Conservation (phyloP, 768 basidiomycete species). For the Clavaria fumosa region DNA sequence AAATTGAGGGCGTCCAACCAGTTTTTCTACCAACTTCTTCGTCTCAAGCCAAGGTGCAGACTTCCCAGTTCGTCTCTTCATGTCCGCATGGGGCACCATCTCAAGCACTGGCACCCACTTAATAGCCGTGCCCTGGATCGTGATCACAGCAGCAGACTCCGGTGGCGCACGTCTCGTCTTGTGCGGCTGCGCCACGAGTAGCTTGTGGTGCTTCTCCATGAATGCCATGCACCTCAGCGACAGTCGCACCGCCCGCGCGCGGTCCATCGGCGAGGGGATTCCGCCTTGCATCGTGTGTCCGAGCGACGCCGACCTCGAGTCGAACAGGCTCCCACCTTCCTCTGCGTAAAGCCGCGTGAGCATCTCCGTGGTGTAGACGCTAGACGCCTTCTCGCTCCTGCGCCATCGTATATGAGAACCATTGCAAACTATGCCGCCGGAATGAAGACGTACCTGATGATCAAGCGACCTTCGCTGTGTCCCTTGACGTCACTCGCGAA, state of each 20-base stretch:
- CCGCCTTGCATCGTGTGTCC: constrained; percentile 97
- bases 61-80: constrained; percentile 76
- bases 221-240: constrained; percentile 90
- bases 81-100: constrained; percentile 78
- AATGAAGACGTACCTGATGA: constrained; percentile 53
- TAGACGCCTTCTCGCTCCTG: constrained; percentile 78
- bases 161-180: constrained; percentile 39
- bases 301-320: constrained; percentile 87
- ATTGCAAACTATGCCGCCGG: neutral
- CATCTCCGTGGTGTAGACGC: constrained; percentile 81
- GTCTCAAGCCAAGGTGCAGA: constrained; percentile 62
- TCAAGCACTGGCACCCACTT: constrained; percentile 74
- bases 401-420: neutral
- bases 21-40: constrained; percentile 54
- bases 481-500: constrained; percentile 81
- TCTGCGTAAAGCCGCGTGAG: constrained; percentile 91
- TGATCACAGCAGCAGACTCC: constrained; percentile 79
- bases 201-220: constrained; percentile 67
- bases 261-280: constrained; percentile 88
- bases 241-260: constrained; percentile 78
- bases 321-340: constrained; percentile 85
- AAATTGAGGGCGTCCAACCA: constrained; percentile 53
- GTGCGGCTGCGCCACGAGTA: constrained; percentile 32
- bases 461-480: constrained; percentile 82
- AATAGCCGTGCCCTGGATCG: constrained; percentile 70